Evolutionary conservation across 225 moss, liverwort and hornwort species (phyloP), one percentile per base, ranked within the genome.

Genomic region (Physcomitrellopsis africana): DNA sequence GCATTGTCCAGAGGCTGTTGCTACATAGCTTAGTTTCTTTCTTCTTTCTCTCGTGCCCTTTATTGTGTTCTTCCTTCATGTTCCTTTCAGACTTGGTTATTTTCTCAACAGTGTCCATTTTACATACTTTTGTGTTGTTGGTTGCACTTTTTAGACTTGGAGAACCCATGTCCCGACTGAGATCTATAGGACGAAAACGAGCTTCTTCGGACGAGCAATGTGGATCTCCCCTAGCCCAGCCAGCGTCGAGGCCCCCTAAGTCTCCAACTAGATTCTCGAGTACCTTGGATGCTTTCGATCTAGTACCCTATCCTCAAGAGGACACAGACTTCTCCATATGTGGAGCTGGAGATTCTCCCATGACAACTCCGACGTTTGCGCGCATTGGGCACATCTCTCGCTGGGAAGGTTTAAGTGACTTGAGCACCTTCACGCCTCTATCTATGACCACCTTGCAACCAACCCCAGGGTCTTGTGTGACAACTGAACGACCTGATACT

Each of bases 321-420:
- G 85, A 85, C 15, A 61, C 85, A 17, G 88, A 91, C 8, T 77
- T 89, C 69, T 88, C 80, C 12, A 81, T 80, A 29, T 65, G 74
- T 17, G 79, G 75, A 56, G 72, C 63, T 48, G 82, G 82, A 10
- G 86, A 74, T 26, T 92, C 94, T 2, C 92, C 92, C 5, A 79
- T 77, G 65, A 78, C 86, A 10, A 94, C 94, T 24, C 90, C 92
- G 0, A 92, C 90, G 48, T 86, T 93, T 49, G 81, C 92, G 22
- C 82, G 88, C 73, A 82, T 82, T 22, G 83, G 80, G 18, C 89
- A 90, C 54, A 86, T 88, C 27, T 90, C 94, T 29, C 87, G 88
- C 10, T 92, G 94, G 94, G 94, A 94, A 68, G 90, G 88, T 17
- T 79, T 94, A 7, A 84, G 82, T 11, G 94, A 94, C 55, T 81